These are phyloP conservation scores for Xerocomellus dryophilus DNA, from an alignment of 768 basidiomycete species.

Conservation along the genomic window DNA sequence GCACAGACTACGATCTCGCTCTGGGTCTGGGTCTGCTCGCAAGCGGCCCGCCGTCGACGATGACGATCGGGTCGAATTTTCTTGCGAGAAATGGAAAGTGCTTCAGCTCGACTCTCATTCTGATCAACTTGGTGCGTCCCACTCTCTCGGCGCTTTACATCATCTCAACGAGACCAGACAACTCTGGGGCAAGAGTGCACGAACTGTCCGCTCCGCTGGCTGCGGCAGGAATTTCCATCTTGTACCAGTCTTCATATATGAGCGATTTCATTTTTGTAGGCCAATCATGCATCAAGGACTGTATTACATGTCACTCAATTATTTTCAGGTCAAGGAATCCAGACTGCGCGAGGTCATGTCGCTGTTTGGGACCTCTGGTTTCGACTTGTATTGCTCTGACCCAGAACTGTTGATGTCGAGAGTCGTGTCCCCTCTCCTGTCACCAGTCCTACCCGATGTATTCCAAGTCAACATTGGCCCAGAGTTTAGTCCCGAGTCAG, in stretches of 20 bases:
- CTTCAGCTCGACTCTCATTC: slow-evolving; percentile 80
- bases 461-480: slow-evolving; percentile 28
- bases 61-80: slow-evolving; percentile 59
- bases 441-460: slow-evolving; percentile 32
- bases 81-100: slow-evolving; percentile 73
- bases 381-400: slow-evolving; percentile 57
- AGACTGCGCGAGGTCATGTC: slow-evolving; percentile 61
- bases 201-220: slow-evolving; percentile 76
- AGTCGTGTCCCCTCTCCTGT: slow-evolving; percentile 31
- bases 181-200: slow-evolving; percentile 67
- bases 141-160: background rate
- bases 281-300: slow-evolving; percentile 1
- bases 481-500: slow-evolving; percentile 34
- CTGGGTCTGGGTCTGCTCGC: slow-evolving; percentile 35
- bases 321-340: slow-evolving; percentile 59
- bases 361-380: slow-evolving; percentile 59
- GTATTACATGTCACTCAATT: background rate
- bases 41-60: slow-evolving; percentile 26
- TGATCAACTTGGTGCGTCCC: slow-evolving; percentile 56
- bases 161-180: slow-evolving; percentile 40
- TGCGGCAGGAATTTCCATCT: slow-evolving; percentile 73
- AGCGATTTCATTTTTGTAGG: slow-evolving; percentile 80
- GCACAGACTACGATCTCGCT: slow-evolving; percentile 41
- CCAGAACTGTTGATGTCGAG: slow-evolving; percentile 34
- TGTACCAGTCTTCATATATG: slow-evolving; percentile 81